A percentile compares a stretch with the other conserved stretches of the same genome.
These are phyloP conservation scores for Martensiomyces pterosporus DNA, from an alignment of 192 early-diverging fungal genomes.

Conservation along the genomic window DNA sequence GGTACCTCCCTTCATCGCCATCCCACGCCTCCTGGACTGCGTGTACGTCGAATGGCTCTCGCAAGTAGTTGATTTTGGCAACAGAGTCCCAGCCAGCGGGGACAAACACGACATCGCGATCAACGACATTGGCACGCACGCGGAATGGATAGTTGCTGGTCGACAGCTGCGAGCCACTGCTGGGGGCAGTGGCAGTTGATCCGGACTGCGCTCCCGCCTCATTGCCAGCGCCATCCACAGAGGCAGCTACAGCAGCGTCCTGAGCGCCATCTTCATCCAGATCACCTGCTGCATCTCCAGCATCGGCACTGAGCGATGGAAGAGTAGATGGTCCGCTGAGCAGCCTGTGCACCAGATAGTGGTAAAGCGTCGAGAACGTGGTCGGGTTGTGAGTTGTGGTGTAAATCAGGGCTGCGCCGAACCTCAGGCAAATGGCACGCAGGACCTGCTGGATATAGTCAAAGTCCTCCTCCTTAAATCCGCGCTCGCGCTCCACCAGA, in stretches of 20 bases:
- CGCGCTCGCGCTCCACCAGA: slow-evolving; percentile 72
- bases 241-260: no score
- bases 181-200: neutral
- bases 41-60: slow-evolving; percentile 70
- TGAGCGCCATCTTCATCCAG: neutral
- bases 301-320: slow-evolving; percentile 9
- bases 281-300: neutral
- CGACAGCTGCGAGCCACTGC: neutral
- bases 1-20: slow-evolving; percentile 50
- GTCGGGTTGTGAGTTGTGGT: slow-evolving; percentile 75
- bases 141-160: slow-evolving; percentile 55
- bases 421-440: slow-evolving; percentile 86
- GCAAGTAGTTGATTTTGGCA: slow-evolving; percentile 76
- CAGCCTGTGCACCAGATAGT: slow-evolving; percentile 77
- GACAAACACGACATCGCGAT: slow-evolving; percentile 82
- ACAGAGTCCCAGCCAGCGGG: slow-evolving; percentile 93
- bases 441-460: slow-evolving; percentile 93
- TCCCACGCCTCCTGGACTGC: slow-evolving; percentile 61
- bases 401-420: slow-evolving; percentile 86
- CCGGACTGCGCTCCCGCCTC: slow-evolving; percentile 1
- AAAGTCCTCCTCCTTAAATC: slow-evolving; percentile 88
- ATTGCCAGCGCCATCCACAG: neutral
- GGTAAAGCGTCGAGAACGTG: slow-evolving; percentile 71
- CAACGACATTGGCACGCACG: slow-evolving; percentile 73
- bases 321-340: slow-evolving; percentile 23